These are phyloP conservation scores for Microbotryum lychnidis-dioicae DNA, from an alignment of 1,284 basidiomycete genomes.

Conservation along the genomic window DNA sequence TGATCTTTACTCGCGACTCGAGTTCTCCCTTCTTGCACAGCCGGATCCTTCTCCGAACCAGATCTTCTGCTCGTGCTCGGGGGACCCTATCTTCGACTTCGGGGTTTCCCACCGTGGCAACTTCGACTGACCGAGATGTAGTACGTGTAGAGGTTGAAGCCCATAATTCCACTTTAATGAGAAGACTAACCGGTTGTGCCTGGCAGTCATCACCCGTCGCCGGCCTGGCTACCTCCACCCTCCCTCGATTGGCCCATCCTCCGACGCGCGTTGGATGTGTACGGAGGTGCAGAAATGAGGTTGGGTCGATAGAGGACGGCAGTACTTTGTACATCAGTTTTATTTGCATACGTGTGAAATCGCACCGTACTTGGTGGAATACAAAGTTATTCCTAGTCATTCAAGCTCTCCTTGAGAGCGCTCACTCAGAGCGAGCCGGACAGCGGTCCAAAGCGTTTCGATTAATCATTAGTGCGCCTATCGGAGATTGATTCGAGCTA, in stretches of 20 bases:
- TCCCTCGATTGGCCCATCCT: slow-evolving; percentile 23
- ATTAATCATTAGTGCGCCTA: no score
- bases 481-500: no score
- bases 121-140: slow-evolving; percentile 33
- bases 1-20: no score
- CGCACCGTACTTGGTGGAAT: no score
- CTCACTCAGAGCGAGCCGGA: no score
- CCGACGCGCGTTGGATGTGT: slow-evolving; percentile 30
- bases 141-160: slow-evolving; percentile 10
- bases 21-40: no score
- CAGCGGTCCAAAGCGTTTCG: no score
- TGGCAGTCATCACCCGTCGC: slow-evolving; percentile 31
- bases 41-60: slow-evolving; percentile 23
- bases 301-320: slow-evolving; percentile 22
- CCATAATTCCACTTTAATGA: not conserved
- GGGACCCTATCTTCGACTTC: slow-evolving; percentile 31
- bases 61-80: slow-evolving; percentile 33
- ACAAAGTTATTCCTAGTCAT: no score
- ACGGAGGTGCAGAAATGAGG: slow-evolving; percentile 33
- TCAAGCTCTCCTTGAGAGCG: no score
- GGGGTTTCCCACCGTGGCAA: slow-evolving; percentile 35
- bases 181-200: not conserved
- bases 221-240: slow-evolving; percentile 26
- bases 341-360: no score
- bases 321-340: not conserved